Base-by-base conservation (phyloP, 441 rosid genomes). In the Populus tomentosa region DNA sequence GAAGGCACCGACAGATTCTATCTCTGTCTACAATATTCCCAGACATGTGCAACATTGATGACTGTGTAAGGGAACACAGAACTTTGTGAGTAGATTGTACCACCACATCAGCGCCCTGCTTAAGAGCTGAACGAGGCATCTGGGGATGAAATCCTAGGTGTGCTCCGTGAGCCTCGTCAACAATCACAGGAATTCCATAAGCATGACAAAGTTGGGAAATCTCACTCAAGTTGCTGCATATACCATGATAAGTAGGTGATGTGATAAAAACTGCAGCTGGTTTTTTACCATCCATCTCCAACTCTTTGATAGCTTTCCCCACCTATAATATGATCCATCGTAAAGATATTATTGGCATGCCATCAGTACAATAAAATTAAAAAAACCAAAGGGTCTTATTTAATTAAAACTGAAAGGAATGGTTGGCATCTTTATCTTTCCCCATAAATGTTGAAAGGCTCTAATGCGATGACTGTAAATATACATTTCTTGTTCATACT, bases 131-230 rank as follows among this genome's bases (percentile, higher is more conserved):
- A 28, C 3, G 77, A 40, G 91, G 93, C 78, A 89, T 78, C 66
- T 81, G 78, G 46, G 77, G 82, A 79, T 89, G 93, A 74, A 89
- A 88, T 71, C 93, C 93, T 30, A 89, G 80, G 73, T 89, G 93
- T 50, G 90, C 91, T 30, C 93, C 93, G 73, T 90, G 91, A 75
- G 91, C 93, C 83, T 90, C 93, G 56, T 90, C 93, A 26, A 88
- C 88, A 32, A 90, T 90, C 38, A 90, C 65, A n/a, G 91, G 91
- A 77, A 90, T 83, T 75, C 81, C 83, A 74, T 63, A 46, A 62
- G 82, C 81, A 83, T 88, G 93, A 77, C 91, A 88, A 10, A 90
- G 74, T 72, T 81, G 73, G 9, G 87, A 86, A 77, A 88, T 83
- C 69, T 85, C 86, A 4, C 36, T 35, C 72, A 88, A 68, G 77